A percentile compares a stretch with the other conserved stretches of the same genome.
These are phyloP conservation scores for Speleostelium caveatum DNA, from an alignment of 78 protist genomes.

Conservation along the genomic window DNA sequence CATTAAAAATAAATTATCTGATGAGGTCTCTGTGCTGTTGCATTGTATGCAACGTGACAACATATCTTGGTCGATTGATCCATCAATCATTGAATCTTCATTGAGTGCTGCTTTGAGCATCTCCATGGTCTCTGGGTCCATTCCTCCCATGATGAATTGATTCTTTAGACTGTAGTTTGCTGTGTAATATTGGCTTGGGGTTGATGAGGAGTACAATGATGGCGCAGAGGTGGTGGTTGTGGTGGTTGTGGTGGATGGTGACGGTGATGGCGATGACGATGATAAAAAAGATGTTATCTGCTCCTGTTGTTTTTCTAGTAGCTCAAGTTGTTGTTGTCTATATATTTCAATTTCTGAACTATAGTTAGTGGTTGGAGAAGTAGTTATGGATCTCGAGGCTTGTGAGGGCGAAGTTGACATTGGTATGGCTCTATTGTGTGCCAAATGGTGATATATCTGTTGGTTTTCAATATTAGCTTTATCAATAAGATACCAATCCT, in stretches of 20 bases:
- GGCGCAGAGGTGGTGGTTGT: neutral
- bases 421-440: no score
- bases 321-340: neutral
- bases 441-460: no score
- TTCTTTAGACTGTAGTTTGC: neutral
- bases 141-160: neutral
- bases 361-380: no score
- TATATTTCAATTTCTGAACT: no score
- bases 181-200: neutral
- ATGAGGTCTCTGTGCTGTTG: neutral
- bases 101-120: neutral
- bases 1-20: constrained; percentile 39
- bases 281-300: neutral
- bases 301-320: neutral
- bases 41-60: constrained; percentile 33
- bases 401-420: no score
- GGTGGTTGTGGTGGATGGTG: neutral
- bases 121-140: neutral
- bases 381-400: no score
- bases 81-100: neutral
- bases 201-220: no score
- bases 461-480: neutral
- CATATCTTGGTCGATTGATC: constrained; percentile 23
- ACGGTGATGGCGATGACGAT: neutral
- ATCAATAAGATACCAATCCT: constrained; percentile 2